phyloP scores from a whole-genome alignment of 495 filamentous ascomycete species.

The Aspergillus wentii region DNA sequence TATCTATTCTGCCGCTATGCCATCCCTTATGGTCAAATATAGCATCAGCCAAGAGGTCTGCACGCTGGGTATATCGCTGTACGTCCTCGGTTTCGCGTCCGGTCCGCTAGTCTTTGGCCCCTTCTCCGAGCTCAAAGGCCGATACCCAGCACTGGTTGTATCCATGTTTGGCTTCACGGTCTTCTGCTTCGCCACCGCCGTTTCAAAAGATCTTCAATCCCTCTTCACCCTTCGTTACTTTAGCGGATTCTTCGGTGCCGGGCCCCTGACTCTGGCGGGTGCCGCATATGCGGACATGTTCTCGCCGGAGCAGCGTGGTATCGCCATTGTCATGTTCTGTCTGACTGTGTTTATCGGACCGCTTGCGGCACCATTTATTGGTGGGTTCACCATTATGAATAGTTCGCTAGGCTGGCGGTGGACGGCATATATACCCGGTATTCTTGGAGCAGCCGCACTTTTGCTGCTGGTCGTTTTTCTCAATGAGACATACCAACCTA shows the following conservation, averaged over 20 bases:
- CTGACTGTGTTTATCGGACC: conserved; percentile 36
- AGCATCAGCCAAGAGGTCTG: conserved; percentile 12
- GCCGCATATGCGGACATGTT: conserved; percentile 40
- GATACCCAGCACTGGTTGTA: conserved; percentile 8
- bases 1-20: conserved; percentile 16
- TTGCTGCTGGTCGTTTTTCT: conserved; percentile 36
- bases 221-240: conserved; percentile 40
- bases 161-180: conserved; percentile 37
- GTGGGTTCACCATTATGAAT: conserved; percentile 25
- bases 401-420: conserved; percentile 19
- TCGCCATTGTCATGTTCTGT: conserved; percentile 37
- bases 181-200: conserved; percentile 48
- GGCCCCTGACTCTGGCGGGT: conserved; percentile 33
- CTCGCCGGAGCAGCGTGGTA: conserved; percentile 26
- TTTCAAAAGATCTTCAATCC: conserved; percentile 44
- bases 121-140: conserved; percentile 15
- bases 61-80: conserved; percentile 15
- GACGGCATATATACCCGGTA: conserved; percentile 14
- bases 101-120: conserved; percentile 16
- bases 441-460: conserved; percentile 10
- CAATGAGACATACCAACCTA: conserved; percentile 62
- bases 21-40: conserved; percentile 6
- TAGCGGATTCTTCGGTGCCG: conserved; percentile 35
- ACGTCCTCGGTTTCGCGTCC: conserved; percentile 17
- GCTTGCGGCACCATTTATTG: conserved; percentile 32